A percentile compares a stretch with the other conserved stretches of the same genome.
These are phyloP conservation scores for Scheffersomyces lignicola DNA, from an alignment of 1,139 yeast species.

Conservation along the genomic window DNA sequence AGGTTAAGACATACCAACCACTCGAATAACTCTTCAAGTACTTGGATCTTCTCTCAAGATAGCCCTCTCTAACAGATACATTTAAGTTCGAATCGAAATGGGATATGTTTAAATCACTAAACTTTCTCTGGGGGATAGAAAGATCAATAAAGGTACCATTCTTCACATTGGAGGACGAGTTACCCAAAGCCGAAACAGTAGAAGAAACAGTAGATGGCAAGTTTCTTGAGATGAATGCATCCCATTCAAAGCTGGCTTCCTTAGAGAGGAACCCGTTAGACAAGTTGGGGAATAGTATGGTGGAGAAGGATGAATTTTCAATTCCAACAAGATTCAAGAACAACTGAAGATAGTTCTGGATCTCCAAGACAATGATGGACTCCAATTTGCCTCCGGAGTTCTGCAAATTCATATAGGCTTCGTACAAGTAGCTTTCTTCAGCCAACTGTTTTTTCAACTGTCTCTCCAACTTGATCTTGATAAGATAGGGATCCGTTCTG, in stretches of 20 bases:
- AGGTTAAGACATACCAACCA: slow-evolving; percentile 90
- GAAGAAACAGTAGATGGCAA: slow-evolving; percentile 36
- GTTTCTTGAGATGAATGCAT: slow-evolving; percentile 72
- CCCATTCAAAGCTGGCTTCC: slow-evolving; percentile 88
- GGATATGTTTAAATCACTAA: slow-evolving; percentile 62
- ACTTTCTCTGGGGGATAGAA: slow-evolving; percentile 64
- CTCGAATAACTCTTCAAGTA: slow-evolving; percentile 84
- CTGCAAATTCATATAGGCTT: slow-evolving; percentile 85
- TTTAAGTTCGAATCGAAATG: slow-evolving; percentile 73
- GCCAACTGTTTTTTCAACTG: slow-evolving; percentile 74
- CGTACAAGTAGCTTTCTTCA: slow-evolving; percentile 85
- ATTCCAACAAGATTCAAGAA: slow-evolving; percentile 69
- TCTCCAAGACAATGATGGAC: slow-evolving; percentile 79
- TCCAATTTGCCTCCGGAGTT: slow-evolving; percentile 87
- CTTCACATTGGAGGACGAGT: slow-evolving; percentile 22
- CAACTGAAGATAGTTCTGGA: slow-evolving; percentile 75
- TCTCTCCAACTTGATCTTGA: slow-evolving; percentile 69
- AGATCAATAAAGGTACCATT: slow-evolving; percentile 73
- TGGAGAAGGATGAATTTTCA: slow-evolving; percentile 69
- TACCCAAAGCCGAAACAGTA: slow-evolving; percentile 32
- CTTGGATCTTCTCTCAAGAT: slow-evolving; percentile 85
- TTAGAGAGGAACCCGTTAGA: slow-evolving; percentile 74
- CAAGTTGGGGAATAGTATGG: slow-evolving; percentile 63
- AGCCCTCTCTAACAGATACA: slow-evolving; percentile 73
- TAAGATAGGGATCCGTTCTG: slow-evolving; percentile 77